phyloP scores from a whole-genome alignment of 192 early-diverging fungal species.

The Ramicandelaber brevisporus region DNA sequence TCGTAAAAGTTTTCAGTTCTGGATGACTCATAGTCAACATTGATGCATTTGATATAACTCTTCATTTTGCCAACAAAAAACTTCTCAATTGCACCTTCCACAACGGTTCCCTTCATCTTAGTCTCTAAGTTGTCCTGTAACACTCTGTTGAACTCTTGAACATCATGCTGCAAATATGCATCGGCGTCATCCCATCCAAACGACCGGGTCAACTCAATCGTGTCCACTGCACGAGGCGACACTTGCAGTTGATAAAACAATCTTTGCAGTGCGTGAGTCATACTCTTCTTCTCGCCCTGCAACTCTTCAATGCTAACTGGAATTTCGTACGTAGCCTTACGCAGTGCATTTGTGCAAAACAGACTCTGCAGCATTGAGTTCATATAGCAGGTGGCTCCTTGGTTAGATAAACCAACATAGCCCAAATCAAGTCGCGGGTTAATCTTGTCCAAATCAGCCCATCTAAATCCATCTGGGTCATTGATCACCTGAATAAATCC shows the following conservation, averaged over 20 bases:
- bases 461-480: constrained; percentile 76
- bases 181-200: constrained; percentile 97
- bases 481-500: constrained; percentile 51
- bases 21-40: constrained; percentile 86
- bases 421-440: constrained; percentile 78
- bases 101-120: constrained; percentile 92
- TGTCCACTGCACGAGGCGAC: constrained; percentile 45
- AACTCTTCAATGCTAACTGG: constrained; percentile 73
- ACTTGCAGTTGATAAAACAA: constrained; percentile 81
- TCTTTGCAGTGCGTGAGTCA: constrained; percentile 76
- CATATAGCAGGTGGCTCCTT: constrained; percentile 98
- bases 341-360: constrained; percentile 83
- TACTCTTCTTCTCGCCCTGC: constrained; percentile 67
- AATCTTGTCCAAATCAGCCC: constrained; percentile 87
- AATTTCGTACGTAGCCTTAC: constrained; percentile 77
- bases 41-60: constrained; percentile 85
- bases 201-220: constrained; percentile 84
- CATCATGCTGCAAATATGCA: constrained; percentile 93
- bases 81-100: constrained; percentile 69
- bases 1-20: constrained; percentile 90
- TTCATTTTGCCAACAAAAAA: constrained; percentile 97
- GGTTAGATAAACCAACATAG: constrained; percentile 84
- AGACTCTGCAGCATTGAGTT: constrained; percentile 91
- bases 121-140: constrained; percentile 88
- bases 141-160: constrained; percentile 95